Evolutionary conservation across 257 asterid genomes (phyloP), one percentile per base, ranked within the genome.

Genomic region (Capsicum rhomboideum): DNA sequence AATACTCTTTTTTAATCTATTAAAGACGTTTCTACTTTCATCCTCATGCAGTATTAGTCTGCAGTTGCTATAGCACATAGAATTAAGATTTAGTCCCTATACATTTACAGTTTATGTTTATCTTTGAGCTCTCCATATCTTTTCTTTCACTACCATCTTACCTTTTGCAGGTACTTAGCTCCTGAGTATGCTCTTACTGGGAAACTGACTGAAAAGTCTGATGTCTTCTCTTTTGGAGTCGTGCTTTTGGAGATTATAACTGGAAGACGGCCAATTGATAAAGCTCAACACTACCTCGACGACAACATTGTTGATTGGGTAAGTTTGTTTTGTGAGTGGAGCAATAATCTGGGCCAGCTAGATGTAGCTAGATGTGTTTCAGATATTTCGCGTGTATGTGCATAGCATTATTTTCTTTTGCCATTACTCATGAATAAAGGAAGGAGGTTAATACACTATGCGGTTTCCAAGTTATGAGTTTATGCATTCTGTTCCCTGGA

Each of bases 111-210:
- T 5, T 82, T 26, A 67, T 29, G 11, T 9, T 82, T 17, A 31
- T 66, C 77, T 81, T 42, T 82, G 64, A 64, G n/a, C 20, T 68
- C 59, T 31, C 13, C 59, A 6, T 63, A 4, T 10, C 37, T 49
- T 82, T 46, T 66, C 79, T 11, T 66, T 82, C 44, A 29, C 10
- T 44, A 10, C 29, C 67, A 11, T 49, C 67, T 49, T 31, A 66
- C 55, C 54, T 82, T 16, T 86, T 90, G 88, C 97, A 95, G 99
- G 79, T 93, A 93, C 88, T 89, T 95, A 90, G 98, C 99, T 82
- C 99, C 98, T 37, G 98, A 93, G 87, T 95, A 92, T 91, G 98
- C 98, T 83, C 98, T 93, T 34, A 92, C 98, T 37, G 98, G 98
- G 83, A 95, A 95, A 83, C 87, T 95, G 81, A 95, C 98, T 1